Evolutionary conservation across 805 yeast species (phyloP).

Genomic region (Myxozyma udenii): DNA sequence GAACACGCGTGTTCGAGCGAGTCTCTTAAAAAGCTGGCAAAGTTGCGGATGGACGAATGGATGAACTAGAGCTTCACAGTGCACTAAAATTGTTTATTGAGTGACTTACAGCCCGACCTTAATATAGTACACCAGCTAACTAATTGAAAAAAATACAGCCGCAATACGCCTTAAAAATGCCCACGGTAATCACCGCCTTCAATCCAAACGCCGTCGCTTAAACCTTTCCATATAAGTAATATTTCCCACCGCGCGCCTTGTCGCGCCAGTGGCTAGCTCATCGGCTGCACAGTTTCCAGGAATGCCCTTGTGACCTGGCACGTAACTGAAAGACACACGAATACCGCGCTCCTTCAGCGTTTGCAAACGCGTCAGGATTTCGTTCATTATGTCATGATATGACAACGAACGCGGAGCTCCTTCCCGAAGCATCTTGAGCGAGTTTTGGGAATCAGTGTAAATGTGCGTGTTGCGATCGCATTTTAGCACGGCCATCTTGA

Average conservation of each 20-base stretch:
- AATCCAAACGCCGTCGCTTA: too few relatives aligned
- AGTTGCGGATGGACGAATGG: too few relatives aligned
- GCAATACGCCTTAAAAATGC: too few relatives aligned
- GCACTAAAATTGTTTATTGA: too few relatives aligned
- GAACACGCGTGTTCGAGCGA: too few relatives aligned
- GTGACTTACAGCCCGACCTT: too few relatives aligned
- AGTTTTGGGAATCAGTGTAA: background rate
- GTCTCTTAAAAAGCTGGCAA: too few relatives aligned
- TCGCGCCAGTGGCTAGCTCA: constrained; percentile 58
- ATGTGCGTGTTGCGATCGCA: background rate
- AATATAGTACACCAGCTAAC: too few relatives aligned
- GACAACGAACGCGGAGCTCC: background rate
- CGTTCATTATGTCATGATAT: background rate
- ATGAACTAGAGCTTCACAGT: too few relatives aligned
- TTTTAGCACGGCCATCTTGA: background rate
- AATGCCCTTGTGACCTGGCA: constrained; percentile 67
- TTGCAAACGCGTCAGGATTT: background rate
- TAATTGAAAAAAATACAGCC: too few relatives aligned
- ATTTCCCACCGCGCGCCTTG: background rate
- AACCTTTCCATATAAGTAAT: too few relatives aligned
- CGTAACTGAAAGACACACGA: constrained; percentile 49
- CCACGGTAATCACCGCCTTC: too few relatives aligned
- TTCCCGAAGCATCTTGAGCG: background rate
- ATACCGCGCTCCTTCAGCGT: background rate
- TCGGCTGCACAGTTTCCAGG: constrained; percentile 79